Conservation (phyloP, 306 rosid species). For the Chamaecrista fasciculata region DNA sequence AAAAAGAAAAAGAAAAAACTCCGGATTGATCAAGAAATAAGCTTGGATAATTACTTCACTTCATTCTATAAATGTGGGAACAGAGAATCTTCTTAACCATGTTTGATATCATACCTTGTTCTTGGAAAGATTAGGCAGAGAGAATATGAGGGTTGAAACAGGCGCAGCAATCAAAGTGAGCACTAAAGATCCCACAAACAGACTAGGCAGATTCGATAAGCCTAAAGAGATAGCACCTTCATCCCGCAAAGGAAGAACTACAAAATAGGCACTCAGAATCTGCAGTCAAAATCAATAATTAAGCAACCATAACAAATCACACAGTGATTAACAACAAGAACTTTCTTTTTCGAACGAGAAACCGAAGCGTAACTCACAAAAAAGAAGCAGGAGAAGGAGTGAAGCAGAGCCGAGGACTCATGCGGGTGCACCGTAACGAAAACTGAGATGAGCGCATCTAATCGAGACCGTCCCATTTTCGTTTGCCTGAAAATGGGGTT, state of each 20-base stretch:
- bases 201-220: conserved; percentile 72
- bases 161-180: conserved; percentile 89
- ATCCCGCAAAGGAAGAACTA: conserved; percentile 93
- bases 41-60: background rate
- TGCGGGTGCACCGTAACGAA: conserved; percentile 87
- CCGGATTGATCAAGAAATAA: conserved; percentile 1
- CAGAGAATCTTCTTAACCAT: background rate
- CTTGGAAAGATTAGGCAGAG: conserved; percentile 70
- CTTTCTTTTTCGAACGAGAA: background rate
- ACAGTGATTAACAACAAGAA: background rate
- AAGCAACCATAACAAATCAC: background rate
- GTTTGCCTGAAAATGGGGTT: conserved; percentile 1
- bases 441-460: conserved; percentile 55
- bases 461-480: conserved; percentile 48
- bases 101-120: conserved; percentile 48
- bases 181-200: conserved; percentile 74
- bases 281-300: conserved; percentile 20
- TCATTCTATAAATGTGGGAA: background rate
- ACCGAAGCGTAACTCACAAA: conserved; percentile 53
- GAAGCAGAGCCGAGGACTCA: conserved; percentile 74
- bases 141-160: conserved; percentile 76
- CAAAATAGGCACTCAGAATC: conserved; percentile 95
- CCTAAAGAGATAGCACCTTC: conserved; percentile 94
- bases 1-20: background rate
- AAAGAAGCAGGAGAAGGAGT: conserved; percentile 86